phyloP scores from a whole-genome alignment of 192 early-diverging fungal species.

The Rhizophagus clarus region DNA sequence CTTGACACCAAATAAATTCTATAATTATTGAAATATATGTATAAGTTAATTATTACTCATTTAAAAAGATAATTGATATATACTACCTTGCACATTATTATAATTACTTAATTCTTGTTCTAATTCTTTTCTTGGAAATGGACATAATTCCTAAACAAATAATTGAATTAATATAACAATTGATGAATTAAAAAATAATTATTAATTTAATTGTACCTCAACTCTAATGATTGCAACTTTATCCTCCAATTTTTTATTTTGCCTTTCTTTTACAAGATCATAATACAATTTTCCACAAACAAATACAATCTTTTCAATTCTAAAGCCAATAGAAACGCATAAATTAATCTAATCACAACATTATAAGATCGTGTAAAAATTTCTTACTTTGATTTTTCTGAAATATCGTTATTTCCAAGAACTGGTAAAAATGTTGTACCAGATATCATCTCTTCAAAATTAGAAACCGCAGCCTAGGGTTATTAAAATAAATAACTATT shows the following conservation, averaged over 20 bases:
- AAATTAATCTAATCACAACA: neutral
- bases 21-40: slow-evolving; percentile 42
- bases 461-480: slow-evolving; percentile 57
- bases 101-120: slow-evolving; percentile 64
- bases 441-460: slow-evolving; percentile 79
- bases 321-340: neutral
- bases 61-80: slow-evolving; percentile 1
- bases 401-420: slow-evolving; percentile 62
- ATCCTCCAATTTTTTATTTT: slow-evolving; percentile 52
- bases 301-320: slow-evolving; percentile 76
- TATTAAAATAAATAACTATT: neutral
- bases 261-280: slow-evolving; percentile 83
- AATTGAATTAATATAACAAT: neutral
- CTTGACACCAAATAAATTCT: slow-evolving; percentile 80
- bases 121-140: slow-evolving; percentile 81
- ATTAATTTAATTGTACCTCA: slow-evolving; percentile 48
- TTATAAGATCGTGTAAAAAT: neutral
- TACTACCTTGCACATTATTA: slow-evolving; percentile 55
- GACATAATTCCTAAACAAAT: slow-evolving; percentile 71
- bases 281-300: slow-evolving; percentile 94
- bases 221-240: slow-evolving; percentile 82
- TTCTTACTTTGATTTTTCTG: slow-evolving; percentile 35
- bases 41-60: slow-evolving; percentile 16
- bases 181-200: neutral
- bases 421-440: slow-evolving; percentile 87